phyloP scores from a whole-genome alignment of 2,329 filamentous ascomycete genomes.

The Fusarium guadeloupense region DNA sequence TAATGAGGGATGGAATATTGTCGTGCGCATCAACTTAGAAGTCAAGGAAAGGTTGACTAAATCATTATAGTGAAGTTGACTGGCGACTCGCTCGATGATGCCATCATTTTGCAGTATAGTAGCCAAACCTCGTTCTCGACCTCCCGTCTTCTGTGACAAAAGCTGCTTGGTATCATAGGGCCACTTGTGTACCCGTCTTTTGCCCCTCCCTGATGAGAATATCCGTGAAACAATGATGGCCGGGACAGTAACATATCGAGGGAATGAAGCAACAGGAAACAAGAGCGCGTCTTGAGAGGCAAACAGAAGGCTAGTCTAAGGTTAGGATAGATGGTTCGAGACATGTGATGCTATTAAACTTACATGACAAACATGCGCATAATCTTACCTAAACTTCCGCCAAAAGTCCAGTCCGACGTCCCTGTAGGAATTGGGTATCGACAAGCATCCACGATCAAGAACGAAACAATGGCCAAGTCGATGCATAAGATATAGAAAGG shows the following conservation, averaged over 20 bases:
- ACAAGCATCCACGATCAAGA: conserved; percentile 12
- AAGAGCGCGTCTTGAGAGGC: neutral
- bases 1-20: neutral
- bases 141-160: rapidly evolving
- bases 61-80: conserved; percentile 14
- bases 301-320: neutral
- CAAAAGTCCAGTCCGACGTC: conserved; percentile 1
- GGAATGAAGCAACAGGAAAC: neutral
- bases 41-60: conserved; percentile 8
- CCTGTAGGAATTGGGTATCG: conserved; percentile 8
- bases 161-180: neutral
- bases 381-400: conserved; percentile 5
- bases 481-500: conserved; percentile 17
- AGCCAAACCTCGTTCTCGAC: rapidly evolving
- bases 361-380: conserved; percentile 20
- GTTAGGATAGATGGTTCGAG: rapidly evolving
- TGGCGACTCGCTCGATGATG: neutral
- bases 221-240: neutral
- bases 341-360: neutral
- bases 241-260: conserved; percentile 3
- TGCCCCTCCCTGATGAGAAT: neutral
- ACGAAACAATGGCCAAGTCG: conserved; percentile 1
- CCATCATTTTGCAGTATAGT: neutral
- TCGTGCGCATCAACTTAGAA: conserved; percentile 4
- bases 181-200: neutral